These are phyloP conservation scores for Candida glucosophila DNA, from an alignment of 1,139 yeast species.

Conservation along the genomic window DNA sequence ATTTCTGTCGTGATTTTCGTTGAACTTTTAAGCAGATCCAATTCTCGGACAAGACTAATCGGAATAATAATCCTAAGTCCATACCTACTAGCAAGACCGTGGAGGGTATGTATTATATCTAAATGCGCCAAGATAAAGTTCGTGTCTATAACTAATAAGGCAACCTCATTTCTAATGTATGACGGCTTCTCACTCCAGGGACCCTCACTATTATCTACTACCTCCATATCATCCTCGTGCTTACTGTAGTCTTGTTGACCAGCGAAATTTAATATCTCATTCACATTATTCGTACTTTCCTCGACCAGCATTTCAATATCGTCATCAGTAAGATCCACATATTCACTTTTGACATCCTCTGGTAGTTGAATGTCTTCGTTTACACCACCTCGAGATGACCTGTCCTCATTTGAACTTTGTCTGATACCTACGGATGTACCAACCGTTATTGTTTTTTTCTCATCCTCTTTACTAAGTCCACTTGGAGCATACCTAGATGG, in stretches of 20 bases:
- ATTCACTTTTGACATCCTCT: not conserved
- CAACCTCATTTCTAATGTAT: too few relatives aligned
- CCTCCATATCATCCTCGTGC: conserved; percentile 10
- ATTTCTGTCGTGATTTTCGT: conserved; percentile 9
- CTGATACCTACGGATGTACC: conserved; percentile 9
- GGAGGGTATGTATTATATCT: conserved; percentile 42
- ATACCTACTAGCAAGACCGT: conserved; percentile 27
- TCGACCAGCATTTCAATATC: conserved; percentile 47
- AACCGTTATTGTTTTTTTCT: conserved; percentile 22
- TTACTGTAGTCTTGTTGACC: conserved; percentile 6
- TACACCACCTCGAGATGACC: not conserved
- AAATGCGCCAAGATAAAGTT: conserved; percentile 68
- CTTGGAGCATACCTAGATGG: conserved; percentile 40
- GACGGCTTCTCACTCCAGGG: too few relatives aligned
- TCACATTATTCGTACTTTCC: conserved; percentile 39
- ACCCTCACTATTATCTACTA: conserved; percentile 10
- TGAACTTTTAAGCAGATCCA: conserved; percentile 68
- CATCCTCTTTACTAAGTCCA: conserved; percentile 27
- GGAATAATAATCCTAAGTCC: conserved; percentile 58
- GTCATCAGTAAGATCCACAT: conserved; percentile 17
- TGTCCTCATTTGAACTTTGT: not conserved
- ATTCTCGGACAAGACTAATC: conserved; percentile 57
- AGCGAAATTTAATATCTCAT: conserved; percentile 31
- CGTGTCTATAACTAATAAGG: conserved; percentile 62
- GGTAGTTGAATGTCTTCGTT: not conserved